Conservation (phyloP, 495 filamentous ascomycete genomes). For the Aspergillus ostianus region DNA sequence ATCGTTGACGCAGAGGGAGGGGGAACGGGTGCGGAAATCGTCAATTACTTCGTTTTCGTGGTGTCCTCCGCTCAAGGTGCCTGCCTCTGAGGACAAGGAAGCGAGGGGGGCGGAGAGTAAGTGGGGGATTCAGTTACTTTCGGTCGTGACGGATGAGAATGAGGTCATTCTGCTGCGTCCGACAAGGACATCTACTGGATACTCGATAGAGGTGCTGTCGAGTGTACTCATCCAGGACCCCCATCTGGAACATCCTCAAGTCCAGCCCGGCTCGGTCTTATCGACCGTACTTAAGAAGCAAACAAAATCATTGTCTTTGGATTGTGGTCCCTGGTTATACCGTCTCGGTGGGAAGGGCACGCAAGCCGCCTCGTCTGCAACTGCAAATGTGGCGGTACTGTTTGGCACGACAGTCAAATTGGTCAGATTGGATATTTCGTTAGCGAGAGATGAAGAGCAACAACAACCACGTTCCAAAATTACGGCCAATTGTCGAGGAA, state of each 20-base stretch:
- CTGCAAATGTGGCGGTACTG: constrained; percentile 28
- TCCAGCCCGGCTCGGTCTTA: constrained; percentile 32
- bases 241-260: not conserved
- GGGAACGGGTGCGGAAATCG: constrained; percentile 22
- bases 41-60: constrained; percentile 44
- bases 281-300: constrained; percentile 24
- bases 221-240: not conserved
- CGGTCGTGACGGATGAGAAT: constrained; percentile 42
- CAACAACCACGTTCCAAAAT: constrained; percentile 7
- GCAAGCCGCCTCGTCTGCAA: constrained; percentile 14
- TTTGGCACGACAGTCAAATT: constrained; percentile 32
- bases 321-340: constrained; percentile 41
- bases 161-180: constrained; percentile 34
- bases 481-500: constrained; percentile 16
- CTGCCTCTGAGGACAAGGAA: constrained; percentile 11
- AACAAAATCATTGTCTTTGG: constrained; percentile 23
- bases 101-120: constrained; percentile 29
- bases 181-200: constrained; percentile 3
- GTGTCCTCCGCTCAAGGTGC: constrained; percentile 35
- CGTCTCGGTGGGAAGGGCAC: not conserved
- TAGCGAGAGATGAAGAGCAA: constrained; percentile 8
- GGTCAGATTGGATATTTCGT: constrained; percentile 24
- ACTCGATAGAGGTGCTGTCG: constrained; percentile 6
- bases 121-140: constrained; percentile 43
- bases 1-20: constrained; percentile 11